Conservation (phyloP, 306 rosid species). For the Malus fusca region DNA sequence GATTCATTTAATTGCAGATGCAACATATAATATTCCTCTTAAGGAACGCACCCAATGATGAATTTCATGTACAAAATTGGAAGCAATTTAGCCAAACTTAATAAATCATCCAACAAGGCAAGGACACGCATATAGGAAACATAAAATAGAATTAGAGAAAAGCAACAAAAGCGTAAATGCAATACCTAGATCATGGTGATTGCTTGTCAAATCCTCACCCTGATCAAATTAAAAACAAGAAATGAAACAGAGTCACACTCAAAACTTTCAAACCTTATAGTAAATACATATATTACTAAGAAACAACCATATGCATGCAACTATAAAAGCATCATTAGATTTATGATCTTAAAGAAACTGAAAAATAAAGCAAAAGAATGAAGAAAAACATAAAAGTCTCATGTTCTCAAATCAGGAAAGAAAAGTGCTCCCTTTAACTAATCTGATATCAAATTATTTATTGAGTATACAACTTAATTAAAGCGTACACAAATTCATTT, state of each 20-base stretch:
- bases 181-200: slow-evolving; percentile 41
- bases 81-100: not conserved
- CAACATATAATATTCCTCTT: not conserved
- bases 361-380: not conserved
- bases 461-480: not conserved
- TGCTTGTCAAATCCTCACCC: slow-evolving; percentile 43
- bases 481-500: not conserved
- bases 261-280: not conserved
- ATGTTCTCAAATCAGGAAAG: not conserved
- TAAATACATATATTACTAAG: not conserved
- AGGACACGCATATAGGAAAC: not conserved
- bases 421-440: not conserved
- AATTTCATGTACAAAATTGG: not conserved
- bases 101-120: not conserved
- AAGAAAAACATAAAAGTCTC: not conserved
- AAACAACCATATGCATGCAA: slow-evolving; percentile 9
- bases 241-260: slow-evolving; percentile 25
- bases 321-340: not conserved
- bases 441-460: not conserved
- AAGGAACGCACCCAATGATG: not conserved
- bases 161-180: slow-evolving; percentile 6
- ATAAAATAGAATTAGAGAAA: not conserved
- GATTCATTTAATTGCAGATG: not conserved
- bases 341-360: not conserved
- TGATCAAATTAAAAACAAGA: slow-evolving; percentile 29